Base-by-base conservation (phyloP, 495 filamentous ascomycete species). In the Staphylotrichum tortipilum region DNA sequence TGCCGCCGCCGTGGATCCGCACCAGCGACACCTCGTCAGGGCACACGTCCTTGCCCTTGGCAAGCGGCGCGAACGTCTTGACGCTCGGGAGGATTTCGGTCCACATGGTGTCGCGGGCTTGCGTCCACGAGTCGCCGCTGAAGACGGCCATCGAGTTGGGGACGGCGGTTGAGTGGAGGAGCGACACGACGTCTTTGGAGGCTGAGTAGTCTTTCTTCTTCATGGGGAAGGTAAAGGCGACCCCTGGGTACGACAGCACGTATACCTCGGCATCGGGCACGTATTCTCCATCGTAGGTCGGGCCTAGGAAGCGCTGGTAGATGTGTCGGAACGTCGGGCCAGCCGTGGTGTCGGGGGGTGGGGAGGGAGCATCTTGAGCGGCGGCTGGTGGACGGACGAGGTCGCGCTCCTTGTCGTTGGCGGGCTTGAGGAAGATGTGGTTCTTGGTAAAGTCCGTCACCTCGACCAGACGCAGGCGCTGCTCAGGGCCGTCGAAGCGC, bases 401-500 rank as follows among this genome's bases (percentile, higher is more conserved):
- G 48, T 95, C 90, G 29, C 84, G 84, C 48, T 84, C 81, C 49
- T 69, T 68, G 52, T 95, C 89, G 44, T 85, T 84, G 44, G 82
- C 81, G 10, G 61, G 61, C 64, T 95, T 91, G 67, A 96, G 88
- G 26, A 80, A 78, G 35, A 96, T 77, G 28, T 79, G 77, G 30
- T 79, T 85, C 62, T 89, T 91, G n/a, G 84, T 80, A 54, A 98
- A 97, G 61, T 97, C 89, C 18, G 87, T 67, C 17, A 96, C 77
- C 65, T 98, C 92, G 59, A 98, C 87, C 42, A 98, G 66, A 1
- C 92, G 84, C 14, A 98, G 72, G 35, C 90, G 78, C 68, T 98
- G 92, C 58, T 95, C 89, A 3, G 88, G 82, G 0, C 91, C 92
- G 61, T 98, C 92, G 58, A 98, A 98, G 22, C 85, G 87, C 41